Base-by-base conservation (phyloP, 495 filamentous ascomycete species). In the Amniculicola lignicola region DNA sequence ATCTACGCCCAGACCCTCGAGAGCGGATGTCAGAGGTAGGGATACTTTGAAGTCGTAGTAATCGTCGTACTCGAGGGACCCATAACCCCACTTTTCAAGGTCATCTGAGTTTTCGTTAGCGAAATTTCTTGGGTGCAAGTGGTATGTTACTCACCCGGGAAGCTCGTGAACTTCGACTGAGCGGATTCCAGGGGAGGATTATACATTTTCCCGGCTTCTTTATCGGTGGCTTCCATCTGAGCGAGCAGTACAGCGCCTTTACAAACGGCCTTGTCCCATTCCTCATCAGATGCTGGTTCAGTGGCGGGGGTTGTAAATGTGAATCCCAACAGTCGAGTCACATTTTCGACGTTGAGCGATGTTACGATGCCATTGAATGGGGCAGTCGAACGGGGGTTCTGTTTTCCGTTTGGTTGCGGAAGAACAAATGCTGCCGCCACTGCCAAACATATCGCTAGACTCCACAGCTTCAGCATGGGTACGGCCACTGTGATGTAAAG, bases 31-130 rank as follows among this genome's bases (percentile, higher is more conserved):
- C 2, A 52, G 3, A 3, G 25, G 35, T 2, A 40, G 15, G 10
- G 46, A 37, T 4, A 2, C 42, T 3, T 40, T 16, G 36, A 52
- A 52, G 6, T 52, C 48, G 36, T 52, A 40, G 12, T 40, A 28
- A 2, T 14, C n/a, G 15, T 40, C 36, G 11, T 23, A 41, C n/a
- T 40, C 36, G 9, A 21, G 11, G 3, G 2, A 4, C 2, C 22
- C 15, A 23, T 50, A 50, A 3, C 46, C 46, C 48, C 48, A 52
- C n/a, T 40, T 41, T 4, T 41, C 15, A 6, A 52, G 24, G 14
- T 48, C 44, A 14, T n/a, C 44, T 40, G 44, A 10, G 22, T 10
- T 27, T 23, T 22, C 4, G 15, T 45, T 23, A 41, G 29, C n/a
- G 29, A n/a, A 7, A n/a, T 35, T 35, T 41, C 38, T 44, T 25